Evolutionary conservation across 768 basidiomycete species (phyloP).

Genomic region (Rhizopogon rudus): DNA sequence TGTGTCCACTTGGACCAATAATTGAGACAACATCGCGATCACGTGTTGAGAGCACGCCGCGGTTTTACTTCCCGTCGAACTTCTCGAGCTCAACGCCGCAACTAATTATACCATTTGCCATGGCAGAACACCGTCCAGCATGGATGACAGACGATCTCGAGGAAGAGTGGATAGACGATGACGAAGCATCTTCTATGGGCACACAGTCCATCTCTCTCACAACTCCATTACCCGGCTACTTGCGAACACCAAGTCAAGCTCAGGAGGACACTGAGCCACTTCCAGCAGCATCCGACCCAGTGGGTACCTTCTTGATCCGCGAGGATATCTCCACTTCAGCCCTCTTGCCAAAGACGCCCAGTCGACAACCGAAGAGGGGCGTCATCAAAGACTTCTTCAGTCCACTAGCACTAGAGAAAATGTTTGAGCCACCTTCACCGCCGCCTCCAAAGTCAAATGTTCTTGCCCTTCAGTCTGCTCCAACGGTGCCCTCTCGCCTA

Average conservation of each 20-base stretch:
- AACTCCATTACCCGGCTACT: constrained; percentile 42
- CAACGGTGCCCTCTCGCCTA: constrained; percentile 29
- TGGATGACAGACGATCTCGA: constrained; percentile 90
- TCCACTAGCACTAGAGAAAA: constrained; percentile 78
- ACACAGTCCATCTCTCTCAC: constrained; percentile 59
- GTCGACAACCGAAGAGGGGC: constrained; percentile 47
- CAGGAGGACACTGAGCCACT: constrained; percentile 25
- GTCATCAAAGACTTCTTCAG: constrained; percentile 81
- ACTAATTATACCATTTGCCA: not conserved
- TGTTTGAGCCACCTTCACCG: constrained; percentile 94
- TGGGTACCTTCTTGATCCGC: constrained; percentile 73
- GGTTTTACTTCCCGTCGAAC: not conserved
- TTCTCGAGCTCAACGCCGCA: not conserved
- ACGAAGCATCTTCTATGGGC: constrained; percentile 29
- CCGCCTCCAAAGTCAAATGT: constrained; percentile 32
- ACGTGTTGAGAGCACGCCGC: constrained; percentile 17
- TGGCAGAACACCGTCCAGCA: constrained; percentile 40
- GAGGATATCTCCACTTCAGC: constrained; percentile 56
- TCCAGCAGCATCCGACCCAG: constrained; percentile 28
- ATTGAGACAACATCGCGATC: constrained; percentile 13
- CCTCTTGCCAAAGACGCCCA: constrained; percentile 63
- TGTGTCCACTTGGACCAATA: constrained; percentile 12
- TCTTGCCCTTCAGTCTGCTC: constrained; percentile 21
- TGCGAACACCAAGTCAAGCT: constrained; percentile 39
- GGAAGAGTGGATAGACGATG: constrained; percentile 84